Evolutionary conservation across 2,329 filamentous ascomycete genomes (phyloP).

Genomic region (Fusarium pininemorale): DNA sequence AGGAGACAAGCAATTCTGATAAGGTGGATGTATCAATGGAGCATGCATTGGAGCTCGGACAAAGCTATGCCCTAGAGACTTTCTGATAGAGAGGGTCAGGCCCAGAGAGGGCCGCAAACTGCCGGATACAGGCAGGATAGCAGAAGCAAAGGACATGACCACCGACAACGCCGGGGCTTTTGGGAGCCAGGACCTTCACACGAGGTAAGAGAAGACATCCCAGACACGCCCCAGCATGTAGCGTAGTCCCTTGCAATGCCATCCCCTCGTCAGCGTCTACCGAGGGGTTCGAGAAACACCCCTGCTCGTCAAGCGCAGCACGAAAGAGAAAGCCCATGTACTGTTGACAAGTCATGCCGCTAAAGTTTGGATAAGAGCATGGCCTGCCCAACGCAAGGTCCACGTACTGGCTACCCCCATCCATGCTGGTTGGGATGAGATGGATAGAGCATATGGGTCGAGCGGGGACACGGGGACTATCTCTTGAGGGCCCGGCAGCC

Average conservation of each 20-base stretch:
- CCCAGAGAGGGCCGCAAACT: slow-evolving; percentile 40
- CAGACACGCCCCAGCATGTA: slow-evolving; percentile 41
- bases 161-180: slow-evolving; percentile 27
- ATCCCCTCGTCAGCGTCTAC: slow-evolving; percentile 47
- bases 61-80: slow-evolving; percentile 41
- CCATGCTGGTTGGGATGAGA: slow-evolving; percentile 40
- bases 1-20: slow-evolving; percentile 34
- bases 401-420: slow-evolving; percentile 39
- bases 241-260: slow-evolving; percentile 36
- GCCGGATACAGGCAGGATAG: slow-evolving; percentile 40
- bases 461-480: slow-evolving; percentile 45
- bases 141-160: slow-evolving; percentile 31
- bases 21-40: slow-evolving; percentile 38
- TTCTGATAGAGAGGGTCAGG: slow-evolving; percentile 36
- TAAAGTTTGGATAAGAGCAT: slow-evolving; percentile 34
- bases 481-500: slow-evolving; percentile 42
- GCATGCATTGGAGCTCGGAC: slow-evolving; percentile 38
- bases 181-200: slow-evolving; percentile 36
- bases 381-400: slow-evolving; percentile 31
- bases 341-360: slow-evolving; percentile 41
- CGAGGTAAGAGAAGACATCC: slow-evolving; percentile 40
- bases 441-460: slow-evolving; percentile 42
- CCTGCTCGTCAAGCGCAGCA: slow-evolving; percentile 36
- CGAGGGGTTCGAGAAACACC: slow-evolving; percentile 45
- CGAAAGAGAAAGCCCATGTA: slow-evolving; percentile 40